These are phyloP conservation scores for Styphnolobium japonicum DNA, from an alignment of 306 rosid genomes.

Conservation along the genomic window DNA sequence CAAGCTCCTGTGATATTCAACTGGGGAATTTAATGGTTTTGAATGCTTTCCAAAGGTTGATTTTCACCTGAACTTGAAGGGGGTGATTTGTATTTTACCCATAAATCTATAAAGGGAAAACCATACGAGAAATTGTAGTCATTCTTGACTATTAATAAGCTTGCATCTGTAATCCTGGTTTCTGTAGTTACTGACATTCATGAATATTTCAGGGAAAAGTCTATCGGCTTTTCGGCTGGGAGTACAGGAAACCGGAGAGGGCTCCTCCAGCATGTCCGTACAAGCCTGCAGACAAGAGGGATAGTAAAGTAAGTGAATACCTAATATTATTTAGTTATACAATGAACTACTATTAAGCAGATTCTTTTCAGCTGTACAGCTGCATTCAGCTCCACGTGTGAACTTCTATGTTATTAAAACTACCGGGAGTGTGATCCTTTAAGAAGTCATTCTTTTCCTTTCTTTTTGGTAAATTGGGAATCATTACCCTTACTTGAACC, in stretches of 20 bases:
- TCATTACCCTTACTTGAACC: background rate
- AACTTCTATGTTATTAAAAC: background rate
- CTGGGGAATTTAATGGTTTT: background rate
- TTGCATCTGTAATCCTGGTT: background rate
- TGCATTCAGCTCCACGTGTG: background rate
- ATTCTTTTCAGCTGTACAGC: background rate
- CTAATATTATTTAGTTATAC: background rate
- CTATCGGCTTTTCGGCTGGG: conserved; percentile 69
- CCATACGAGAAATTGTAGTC: background rate
- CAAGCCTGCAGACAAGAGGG: conserved; percentile 44
- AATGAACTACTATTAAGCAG: background rate
- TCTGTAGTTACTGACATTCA: background rate
- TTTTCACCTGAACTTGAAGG: background rate
- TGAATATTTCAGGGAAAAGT: conserved; percentile 53
- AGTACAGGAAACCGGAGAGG: conserved; percentile 57
- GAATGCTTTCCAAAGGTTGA: background rate
- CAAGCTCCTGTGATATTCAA: background rate
- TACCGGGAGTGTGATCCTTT: background rate
- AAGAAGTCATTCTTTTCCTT: background rate
- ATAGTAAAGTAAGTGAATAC: conserved; percentile 45
- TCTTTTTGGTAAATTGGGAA: background rate
- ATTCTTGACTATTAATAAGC: background rate
- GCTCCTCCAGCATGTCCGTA: conserved; percentile 68
- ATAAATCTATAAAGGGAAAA: background rate
- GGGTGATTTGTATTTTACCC: background rate